Percentiles rank a stretch among this genome's conserved stretches.
phyloP scores from a whole-genome alignment of 176 grass and related monocot species.

The Echinochloa phyllopogon region DNA sequence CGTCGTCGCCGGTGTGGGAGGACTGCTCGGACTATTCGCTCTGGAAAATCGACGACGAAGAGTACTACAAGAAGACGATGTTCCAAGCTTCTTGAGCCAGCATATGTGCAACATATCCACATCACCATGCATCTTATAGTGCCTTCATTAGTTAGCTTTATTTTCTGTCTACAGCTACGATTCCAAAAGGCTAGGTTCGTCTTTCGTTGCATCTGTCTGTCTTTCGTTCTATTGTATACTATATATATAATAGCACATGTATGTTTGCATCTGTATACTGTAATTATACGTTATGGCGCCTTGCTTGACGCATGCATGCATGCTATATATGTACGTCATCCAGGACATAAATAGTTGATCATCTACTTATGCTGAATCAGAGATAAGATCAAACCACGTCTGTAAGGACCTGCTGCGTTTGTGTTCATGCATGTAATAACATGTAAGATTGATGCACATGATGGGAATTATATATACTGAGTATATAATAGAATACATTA shows the following conservation, averaged over 20 bases:
- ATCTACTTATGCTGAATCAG: not conserved
- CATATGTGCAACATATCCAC: not conserved
- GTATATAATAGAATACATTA: not conserved
- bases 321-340: not conserved
- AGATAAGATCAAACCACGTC: not conserved
- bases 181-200: not conserved
- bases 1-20: constrained; percentile 76
- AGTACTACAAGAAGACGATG: constrained; percentile 69
- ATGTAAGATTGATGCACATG: not conserved
- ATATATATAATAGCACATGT: not conserved
- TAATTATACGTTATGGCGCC: not conserved
- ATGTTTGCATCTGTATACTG: constrained; percentile 32
- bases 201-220: constrained; percentile 19
- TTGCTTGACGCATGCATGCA: not conserved
- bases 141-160: not conserved
- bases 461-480: not conserved
- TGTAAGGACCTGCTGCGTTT: not conserved
- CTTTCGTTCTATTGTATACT: not conserved
- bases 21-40: constrained; percentile 65
- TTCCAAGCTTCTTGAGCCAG: constrained; percentile 30
- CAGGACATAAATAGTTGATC: not conserved
- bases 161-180: not conserved
- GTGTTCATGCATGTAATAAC: not conserved
- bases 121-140: not conserved
- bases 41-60: constrained; percentile 85